Evolutionary conservation across 139 green algal species (phyloP).

Genomic region (Chlorella sp.): DNA sequence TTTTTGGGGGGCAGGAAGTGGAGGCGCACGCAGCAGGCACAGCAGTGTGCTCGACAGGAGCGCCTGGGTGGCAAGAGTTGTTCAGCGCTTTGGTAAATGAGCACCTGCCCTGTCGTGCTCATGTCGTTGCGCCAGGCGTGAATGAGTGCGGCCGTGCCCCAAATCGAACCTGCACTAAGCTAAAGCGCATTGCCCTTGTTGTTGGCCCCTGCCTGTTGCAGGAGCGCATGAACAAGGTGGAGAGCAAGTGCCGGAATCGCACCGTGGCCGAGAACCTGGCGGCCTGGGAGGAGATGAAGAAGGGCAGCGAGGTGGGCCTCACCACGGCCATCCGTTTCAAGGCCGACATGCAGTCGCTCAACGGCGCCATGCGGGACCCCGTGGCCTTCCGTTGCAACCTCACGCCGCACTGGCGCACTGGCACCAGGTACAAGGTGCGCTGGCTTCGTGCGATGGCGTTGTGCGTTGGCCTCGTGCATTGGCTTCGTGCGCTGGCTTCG

Average conservation of each 20-base stretch:
- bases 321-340: conserved; percentile 87
- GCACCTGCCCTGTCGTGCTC: no score
- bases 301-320: conserved; percentile 62
- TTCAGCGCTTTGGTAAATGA: no score
- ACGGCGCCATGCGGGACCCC: conserved; percentile 89
- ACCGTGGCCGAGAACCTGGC: conserved; percentile 79
- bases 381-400: conserved; percentile 93
- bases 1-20: no score
- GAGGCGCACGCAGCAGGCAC: no score
- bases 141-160: no score
- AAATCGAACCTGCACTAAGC: no score
- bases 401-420: conserved; percentile 87
- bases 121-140: background rate
- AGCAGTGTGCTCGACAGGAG: no score
- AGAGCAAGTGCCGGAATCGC: conserved; percentile 59
- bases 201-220: conserved; percentile 12
- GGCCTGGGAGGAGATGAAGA: conserved; percentile 86
- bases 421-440: conserved; percentile 80
- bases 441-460: no score
- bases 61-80: no score
- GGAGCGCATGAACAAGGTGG: conserved; percentile 80
- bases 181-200: background rate
- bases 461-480: no score
- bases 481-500: no score
- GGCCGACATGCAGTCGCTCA: conserved; percentile 88